Conservation (phyloP, 129 eudicot genomes). For the Ambrosia artemisiifolia region DNA sequence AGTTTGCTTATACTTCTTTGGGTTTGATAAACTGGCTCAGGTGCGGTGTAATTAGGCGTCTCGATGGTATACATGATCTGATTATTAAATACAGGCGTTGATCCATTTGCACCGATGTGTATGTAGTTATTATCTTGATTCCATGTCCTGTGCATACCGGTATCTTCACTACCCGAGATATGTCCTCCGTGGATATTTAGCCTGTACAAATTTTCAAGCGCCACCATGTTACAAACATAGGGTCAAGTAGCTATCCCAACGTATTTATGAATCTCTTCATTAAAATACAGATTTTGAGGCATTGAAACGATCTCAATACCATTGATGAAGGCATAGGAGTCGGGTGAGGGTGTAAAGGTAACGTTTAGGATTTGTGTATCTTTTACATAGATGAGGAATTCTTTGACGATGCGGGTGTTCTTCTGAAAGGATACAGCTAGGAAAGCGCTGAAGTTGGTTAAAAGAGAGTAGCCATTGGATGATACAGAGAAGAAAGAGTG, state of each 20-base stretch:
- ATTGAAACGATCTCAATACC: too few species aligned
- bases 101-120: background rate
- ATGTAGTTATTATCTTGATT: conserved; percentile 20
- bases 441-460: background rate
- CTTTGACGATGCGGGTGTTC: too few species aligned
- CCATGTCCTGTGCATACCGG: conserved; percentile 15
- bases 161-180: background rate
- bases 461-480: too few species aligned
- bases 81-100: background rate
- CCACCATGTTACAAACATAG: too few species aligned
- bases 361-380: too few species aligned
- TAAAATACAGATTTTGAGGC: background rate
- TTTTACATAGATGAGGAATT: too few species aligned
- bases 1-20: background rate
- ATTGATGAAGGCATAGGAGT: too few species aligned
- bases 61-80: conserved; percentile 20
- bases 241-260: background rate
- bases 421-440: too few species aligned
- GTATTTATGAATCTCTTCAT: background rate
- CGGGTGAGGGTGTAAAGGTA: too few species aligned
- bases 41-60: conserved; percentile 13
- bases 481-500: too few species aligned
- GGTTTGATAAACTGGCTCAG: conserved; percentile 16
- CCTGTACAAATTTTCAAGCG: background rate
- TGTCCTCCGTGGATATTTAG: background rate